Base-by-base conservation (phyloP, 108 stramenopile genomes). In the Fragilariopsis cylindrus region DNA sequence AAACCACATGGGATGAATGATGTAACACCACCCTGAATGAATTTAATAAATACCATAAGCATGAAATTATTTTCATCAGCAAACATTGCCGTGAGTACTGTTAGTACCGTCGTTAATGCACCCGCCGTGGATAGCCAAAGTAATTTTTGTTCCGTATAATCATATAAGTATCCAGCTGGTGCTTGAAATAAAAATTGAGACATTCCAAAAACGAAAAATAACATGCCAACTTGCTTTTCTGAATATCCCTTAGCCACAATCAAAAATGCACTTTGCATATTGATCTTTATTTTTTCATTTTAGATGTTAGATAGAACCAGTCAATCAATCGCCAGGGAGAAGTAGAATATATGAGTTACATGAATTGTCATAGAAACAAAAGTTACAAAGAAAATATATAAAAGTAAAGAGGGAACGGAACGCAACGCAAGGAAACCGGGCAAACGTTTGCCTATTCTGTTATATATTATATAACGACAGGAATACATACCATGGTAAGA, bases 131-230 rank as follows among this genome's bases (percentile, higher is more conserved):
- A 87, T 21, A 95, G 75, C 81, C 85, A 87, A 5, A 81, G 55
- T 12, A 91, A 72, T 72, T 95, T 95, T 39, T 82, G 65, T 56
- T 95, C 88, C 40, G 89, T 89, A 70, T 88, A 90, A 57, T 95
- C 94, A 81, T 92, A 92, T 19, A 95, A 82, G 76, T 95, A 95
- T 7, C 94, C 94, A 53, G 91, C 91, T 2, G 94, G 94, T 18
- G 94, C 87, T 68, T 95, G 94, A 63, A 90, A 90, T n/a, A 95
- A 69, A 69, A 95, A 95, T 70, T 95, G 94, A 52, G 87, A 83
- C 90, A 95, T 89, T 48, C 94, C 94, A 78, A 95, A 95, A 12
- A 90, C 90, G 74, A 95, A 95, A 77, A 95, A 95, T 52, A 95
- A 71, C n/a, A 92, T 81, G 19, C 94, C 94, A 40, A 84, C 94